Base-by-base conservation (phyloP, 148 eudicot species). In the Tetragonia tetragonoides region DNA sequence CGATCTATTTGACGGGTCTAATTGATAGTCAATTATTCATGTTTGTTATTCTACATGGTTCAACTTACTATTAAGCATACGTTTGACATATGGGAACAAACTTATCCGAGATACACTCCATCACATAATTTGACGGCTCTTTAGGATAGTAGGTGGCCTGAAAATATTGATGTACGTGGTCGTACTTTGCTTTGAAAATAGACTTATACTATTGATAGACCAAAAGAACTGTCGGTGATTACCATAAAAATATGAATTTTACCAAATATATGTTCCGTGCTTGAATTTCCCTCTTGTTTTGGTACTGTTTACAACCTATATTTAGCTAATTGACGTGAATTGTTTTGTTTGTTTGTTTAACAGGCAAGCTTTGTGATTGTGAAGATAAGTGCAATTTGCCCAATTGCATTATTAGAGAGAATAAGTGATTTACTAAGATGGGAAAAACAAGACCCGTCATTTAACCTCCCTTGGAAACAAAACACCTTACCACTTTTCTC, bases 381-480 rank as follows among this genome's bases (percentile, higher is more conserved):
- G 74, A 91, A 91, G 83, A 84, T 91, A 68, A 86, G 90, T 14
- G 95, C 95, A 74, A 87, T 91, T 40, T 83, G 85, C 60, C 88
- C 91, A 1, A 68, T 79, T 0, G 9, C 38, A 17, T 49, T 91
- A 73, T 92, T 91, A 0, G 74, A 72, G 17, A 75, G 93, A 68
- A 81, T 83, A 46, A 91, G 95, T 64, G 88, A 91, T 83, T 77
- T 86, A 4, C 73, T 89, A 37, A 76, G 93, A 78, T 91, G 95
- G 95, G 86, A 87, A 56, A 62, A 83, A 75, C 88, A 77, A 46
- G 78, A 91, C 49, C 67, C 71, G 3, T 85, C 88, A 41, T 73
- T 84, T 17, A 51, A 83, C 21, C 95, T 91, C 37, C 95, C 93
- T 73, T 91, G 95, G 95, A 89, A 91, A 84, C 86, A 69, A 39